Conservation (phyloP, 2,329 filamentous ascomycete genomes). For the Penicillium paneum region DNA sequence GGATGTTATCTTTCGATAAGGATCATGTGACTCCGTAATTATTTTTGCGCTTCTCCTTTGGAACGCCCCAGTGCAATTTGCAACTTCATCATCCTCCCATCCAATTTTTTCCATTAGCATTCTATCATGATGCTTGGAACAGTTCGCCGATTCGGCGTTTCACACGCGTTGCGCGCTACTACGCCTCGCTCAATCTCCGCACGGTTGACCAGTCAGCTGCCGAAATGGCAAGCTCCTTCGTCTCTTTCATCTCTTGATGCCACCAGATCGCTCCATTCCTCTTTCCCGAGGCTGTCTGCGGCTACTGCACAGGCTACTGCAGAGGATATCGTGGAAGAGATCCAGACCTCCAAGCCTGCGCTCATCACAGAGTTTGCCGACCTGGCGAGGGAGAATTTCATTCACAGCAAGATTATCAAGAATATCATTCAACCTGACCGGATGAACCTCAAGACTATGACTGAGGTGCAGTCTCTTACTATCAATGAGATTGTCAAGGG, state of each 20-base stretch:
- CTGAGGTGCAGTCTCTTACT: conserved; percentile 81
- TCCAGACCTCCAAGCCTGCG: conserved; percentile 9
- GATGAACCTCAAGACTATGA: conserved; percentile 83
- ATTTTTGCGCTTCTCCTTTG: conserved; percentile 21
- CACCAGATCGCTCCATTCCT: conserved; percentile 31
- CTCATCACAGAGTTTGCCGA: conserved; percentile 41
- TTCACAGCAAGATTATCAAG: conserved; percentile 64
- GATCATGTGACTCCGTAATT: conserved; percentile 20
- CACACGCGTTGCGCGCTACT: conserved; percentile 37
- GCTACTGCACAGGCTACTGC: conserved; percentile 26
- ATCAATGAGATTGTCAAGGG: conserved; percentile 77
- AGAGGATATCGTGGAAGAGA: conserved; percentile 20
- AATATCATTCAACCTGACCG: conserved; percentile 60
- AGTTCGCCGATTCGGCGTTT: conserved; percentile 40
- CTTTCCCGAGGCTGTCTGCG: conserved; percentile 26
- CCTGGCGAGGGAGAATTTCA: conserved; percentile 39
- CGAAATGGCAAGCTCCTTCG: conserved; percentile 28
- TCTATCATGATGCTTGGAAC: conserved; percentile 37
- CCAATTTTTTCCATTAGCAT: conserved; percentile 6
- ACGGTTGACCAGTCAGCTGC: conserved; percentile 27
- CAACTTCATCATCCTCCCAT: conserved; percentile 7
- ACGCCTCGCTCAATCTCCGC: conserved; percentile 28
- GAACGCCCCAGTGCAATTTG: conserved; percentile 11
- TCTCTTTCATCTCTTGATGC: conserved; percentile 16
- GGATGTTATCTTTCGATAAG: conserved; percentile 20